These are phyloP conservation scores for Entoloma clypeatum DNA, from an alignment of 1,284 basidiomycete species.

Conservation along the genomic window DNA sequence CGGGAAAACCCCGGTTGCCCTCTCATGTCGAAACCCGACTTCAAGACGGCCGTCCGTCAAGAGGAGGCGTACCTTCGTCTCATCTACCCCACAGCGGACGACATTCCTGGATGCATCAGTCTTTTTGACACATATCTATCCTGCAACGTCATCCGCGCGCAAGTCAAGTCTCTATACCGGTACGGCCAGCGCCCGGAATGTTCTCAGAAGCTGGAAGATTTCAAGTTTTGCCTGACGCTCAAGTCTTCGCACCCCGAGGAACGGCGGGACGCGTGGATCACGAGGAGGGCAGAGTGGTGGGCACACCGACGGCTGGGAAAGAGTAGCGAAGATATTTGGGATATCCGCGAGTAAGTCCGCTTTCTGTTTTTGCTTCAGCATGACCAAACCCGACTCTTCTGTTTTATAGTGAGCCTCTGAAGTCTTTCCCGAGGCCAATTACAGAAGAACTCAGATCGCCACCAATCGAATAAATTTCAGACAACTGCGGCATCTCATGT, in stretches of 20 bases:
- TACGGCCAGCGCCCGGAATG: conserved; percentile 81
- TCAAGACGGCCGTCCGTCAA: conserved; percentile 54
- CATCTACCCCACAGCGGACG: conserved; percentile 70
- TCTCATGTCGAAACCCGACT: conserved; percentile 41
- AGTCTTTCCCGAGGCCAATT: conserved; percentile 32
- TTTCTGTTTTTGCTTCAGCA: neutral
- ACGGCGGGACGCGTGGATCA: conserved; percentile 80
- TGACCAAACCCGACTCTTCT: neutral
- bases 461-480: no score
- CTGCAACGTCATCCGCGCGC: conserved; percentile 79
- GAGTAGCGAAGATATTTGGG: conserved; percentile 95
- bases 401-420: conserved; percentile 29
- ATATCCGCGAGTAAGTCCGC: conserved; percentile 63
- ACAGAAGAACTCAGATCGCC: no score
- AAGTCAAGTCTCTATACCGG: conserved; percentile 85
- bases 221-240: conserved; percentile 92
- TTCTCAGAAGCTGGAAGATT: conserved; percentile 80
- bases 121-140: conserved; percentile 77
- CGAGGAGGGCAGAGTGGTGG: conserved; percentile 88
- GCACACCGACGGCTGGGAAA: conserved; percentile 67
- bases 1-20: no score
- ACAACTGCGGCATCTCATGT: no score
- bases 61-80: conserved; percentile 60
- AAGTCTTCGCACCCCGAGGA: conserved; percentile 78
- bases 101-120: conserved; percentile 76